Conservation (phyloP, 2,329 filamentous ascomycete genomes). For the Diaporthe sp. region DNA sequence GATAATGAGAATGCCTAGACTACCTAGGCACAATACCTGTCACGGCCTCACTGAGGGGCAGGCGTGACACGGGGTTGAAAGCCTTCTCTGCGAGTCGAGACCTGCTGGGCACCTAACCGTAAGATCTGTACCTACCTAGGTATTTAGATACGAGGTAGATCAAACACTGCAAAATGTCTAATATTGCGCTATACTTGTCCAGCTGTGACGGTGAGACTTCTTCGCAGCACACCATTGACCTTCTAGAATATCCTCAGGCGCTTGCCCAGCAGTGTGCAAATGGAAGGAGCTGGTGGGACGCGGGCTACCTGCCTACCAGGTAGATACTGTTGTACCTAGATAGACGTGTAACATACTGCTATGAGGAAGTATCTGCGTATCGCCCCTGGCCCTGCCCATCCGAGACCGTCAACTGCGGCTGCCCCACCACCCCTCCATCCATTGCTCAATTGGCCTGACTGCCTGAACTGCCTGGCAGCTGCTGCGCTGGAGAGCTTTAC, state of each 20-base stretch:
- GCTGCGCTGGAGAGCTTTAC: neutral
- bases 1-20: neutral
- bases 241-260: neutral
- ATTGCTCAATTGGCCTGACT: slow-evolving; percentile 13
- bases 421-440: slow-evolving; percentile 29
- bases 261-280: neutral
- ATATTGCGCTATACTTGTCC: neutral
- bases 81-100: neutral
- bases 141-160: too few species aligned
- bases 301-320: neutral
- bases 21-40: neutral
- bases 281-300: neutral
- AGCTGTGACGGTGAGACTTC: neutral
- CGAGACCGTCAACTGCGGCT: neutral
- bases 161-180: neutral
- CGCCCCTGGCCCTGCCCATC: neutral
- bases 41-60: neutral
- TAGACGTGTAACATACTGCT: neutral
- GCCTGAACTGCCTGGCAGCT: slow-evolving; percentile 10
- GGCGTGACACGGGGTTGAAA: neutral
- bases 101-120: neutral
- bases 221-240: neutral
- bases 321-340: neutral
- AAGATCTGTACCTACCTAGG: too few species aligned
- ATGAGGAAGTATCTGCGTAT: neutral